phyloP scores from a whole-genome alignment of 2,329 filamentous ascomycete genomes.

The Pseudocercospora fijiensis region DNA sequence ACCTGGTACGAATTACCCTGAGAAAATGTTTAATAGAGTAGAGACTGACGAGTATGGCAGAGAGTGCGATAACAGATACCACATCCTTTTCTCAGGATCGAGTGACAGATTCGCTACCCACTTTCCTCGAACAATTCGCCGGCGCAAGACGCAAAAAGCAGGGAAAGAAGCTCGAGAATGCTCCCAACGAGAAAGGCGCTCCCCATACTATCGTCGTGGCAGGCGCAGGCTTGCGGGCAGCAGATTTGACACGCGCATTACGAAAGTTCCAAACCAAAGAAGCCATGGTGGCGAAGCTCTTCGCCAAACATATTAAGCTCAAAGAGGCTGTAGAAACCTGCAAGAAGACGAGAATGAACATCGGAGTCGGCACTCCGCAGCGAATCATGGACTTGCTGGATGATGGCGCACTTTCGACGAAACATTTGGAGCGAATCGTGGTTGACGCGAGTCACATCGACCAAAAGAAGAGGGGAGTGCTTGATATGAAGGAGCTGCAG shows the following conservation, averaged over 20 bases:
- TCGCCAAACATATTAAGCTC: slow-evolving; percentile 97
- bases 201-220: slow-evolving; percentile 86
- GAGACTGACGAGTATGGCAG: slow-evolving; percentile 45
- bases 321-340: slow-evolving; percentile 79
- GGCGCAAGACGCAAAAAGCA: slow-evolving; percentile 35
- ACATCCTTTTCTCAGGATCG: slow-evolving; percentile 69
- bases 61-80: slow-evolving; percentile 74
- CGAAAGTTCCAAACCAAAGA: slow-evolving; percentile 78
- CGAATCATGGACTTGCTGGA: slow-evolving; percentile 80
- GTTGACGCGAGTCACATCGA: slow-evolving; percentile 92
- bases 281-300: slow-evolving; percentile 80
- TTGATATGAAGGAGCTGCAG: slow-evolving; percentile 94
- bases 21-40: not conserved
- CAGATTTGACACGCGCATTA: slow-evolving; percentile 75
- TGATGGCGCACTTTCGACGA: slow-evolving; percentile 69
- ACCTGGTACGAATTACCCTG: slow-evolving; percentile 58
- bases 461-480: slow-evolving; percentile 86
- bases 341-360: slow-evolving; percentile 66
- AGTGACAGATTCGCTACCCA: slow-evolving; percentile 69
- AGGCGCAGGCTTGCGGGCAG: slow-evolving; percentile 78
- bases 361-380: slow-evolving; percentile 86
- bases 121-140: slow-evolving; percentile 70
- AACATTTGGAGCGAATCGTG: slow-evolving; percentile 73
- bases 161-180: slow-evolving; percentile 55
- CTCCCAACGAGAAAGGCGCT: slow-evolving; percentile 62